Conservation (phyloP, 495 filamentous ascomycete genomes). For the Xylaria acuta region DNA sequence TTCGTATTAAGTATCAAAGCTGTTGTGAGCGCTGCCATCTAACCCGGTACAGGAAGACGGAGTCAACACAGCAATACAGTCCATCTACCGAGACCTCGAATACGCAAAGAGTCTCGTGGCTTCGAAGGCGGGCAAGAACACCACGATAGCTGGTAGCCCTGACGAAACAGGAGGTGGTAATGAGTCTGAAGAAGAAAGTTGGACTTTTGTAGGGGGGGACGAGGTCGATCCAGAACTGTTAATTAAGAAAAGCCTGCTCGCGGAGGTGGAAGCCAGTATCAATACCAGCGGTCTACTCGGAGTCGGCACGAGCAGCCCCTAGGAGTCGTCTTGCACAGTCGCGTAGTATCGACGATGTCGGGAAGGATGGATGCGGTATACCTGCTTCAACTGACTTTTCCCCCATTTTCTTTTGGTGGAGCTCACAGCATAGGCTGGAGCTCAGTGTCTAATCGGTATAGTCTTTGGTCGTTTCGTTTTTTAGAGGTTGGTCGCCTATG, state of each 20-base stretch:
- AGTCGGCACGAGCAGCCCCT: slow-evolving; percentile 15
- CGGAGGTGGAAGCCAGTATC: slow-evolving; percentile 34
- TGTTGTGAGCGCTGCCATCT: slow-evolving; percentile 1
- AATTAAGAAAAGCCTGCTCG: slow-evolving; percentile 38
- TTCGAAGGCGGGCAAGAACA: slow-evolving; percentile 55
- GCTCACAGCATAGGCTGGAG: background rate
- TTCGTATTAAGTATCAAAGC: slow-evolving; percentile 51
- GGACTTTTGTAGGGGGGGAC: slow-evolving; percentile 56
- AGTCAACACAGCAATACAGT: slow-evolving; percentile 85
- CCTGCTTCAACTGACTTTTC: slow-evolving; percentile 1
- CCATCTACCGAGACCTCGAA: slow-evolving; percentile 93
- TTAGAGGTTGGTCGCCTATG: slow-evolving; percentile 4
- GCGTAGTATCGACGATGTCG: slow-evolving; percentile 16
- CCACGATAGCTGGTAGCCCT: slow-evolving; percentile 42
- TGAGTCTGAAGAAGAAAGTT: slow-evolving; percentile 55
- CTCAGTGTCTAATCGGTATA: background rate
- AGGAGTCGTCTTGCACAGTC: slow-evolving; percentile 19
- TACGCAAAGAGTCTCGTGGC: slow-evolving; percentile 91
- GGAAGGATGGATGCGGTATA: slow-evolving; percentile 3
- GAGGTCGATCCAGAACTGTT: slow-evolving; percentile 42
- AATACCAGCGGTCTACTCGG: slow-evolving; percentile 27
- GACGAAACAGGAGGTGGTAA: slow-evolving; percentile 41
- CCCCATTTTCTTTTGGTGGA: background rate
- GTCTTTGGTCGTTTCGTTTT: background rate
- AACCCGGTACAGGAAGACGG: slow-evolving; percentile 75